A percentile compares a stretch with the other conserved stretches of the same genome.
Conservation (phyloP, 768 basidiomycete genomes). For the Mycena venus region DNA sequence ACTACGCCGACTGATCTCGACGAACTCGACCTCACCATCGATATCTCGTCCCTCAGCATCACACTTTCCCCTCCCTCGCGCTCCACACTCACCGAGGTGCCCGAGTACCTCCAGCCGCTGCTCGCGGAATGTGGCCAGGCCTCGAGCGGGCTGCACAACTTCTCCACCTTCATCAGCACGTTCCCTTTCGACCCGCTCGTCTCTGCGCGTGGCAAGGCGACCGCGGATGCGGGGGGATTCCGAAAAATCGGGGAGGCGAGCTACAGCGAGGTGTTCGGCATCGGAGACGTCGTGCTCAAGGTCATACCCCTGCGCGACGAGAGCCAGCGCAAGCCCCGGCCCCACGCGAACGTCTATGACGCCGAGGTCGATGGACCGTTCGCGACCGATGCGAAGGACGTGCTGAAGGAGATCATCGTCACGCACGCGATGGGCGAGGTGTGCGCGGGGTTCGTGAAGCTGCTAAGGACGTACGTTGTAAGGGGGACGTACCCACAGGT, state of each 20-base stretch:
- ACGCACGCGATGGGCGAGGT: conserved; percentile 83
- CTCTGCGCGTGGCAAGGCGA: conserved; percentile 23
- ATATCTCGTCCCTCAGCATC: conserved; percentile 60
- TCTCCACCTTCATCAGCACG: conserved; percentile 85
- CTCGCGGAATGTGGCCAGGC: conserved; percentile 81
- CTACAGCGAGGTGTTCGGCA: conserved; percentile 95
- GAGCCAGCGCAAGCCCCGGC: conserved; percentile 36
- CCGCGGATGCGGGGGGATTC: conserved; percentile 56
- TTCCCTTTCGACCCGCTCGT: conserved; percentile 84
- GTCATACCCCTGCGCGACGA: conserved; percentile 83
- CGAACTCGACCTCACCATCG: conserved; percentile 67
- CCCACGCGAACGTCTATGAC: conserved; percentile 27
- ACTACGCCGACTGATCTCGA: conserved; percentile 62
- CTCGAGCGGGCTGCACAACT: conserved; percentile 73
- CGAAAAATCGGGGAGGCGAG: conserved; percentile 96
- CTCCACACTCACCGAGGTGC: conserved; percentile 46
- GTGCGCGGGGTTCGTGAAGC: conserved; percentile 82
- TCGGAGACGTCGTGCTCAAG: conserved; percentile 91
- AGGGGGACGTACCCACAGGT: conserved; percentile 85
- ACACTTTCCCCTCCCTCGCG: conserved; percentile 41
- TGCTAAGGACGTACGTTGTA: conserved; percentile 89
- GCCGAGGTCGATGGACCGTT: conserved; percentile 70
- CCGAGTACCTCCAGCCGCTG: conserved; percentile 72
- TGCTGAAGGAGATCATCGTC: conserved; percentile 85
- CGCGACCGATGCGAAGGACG: conserved; percentile 80